phyloP scores from a whole-genome alignment of 176 grass and related monocot genomes.

The Chrysopogon serrulatus region DNA sequence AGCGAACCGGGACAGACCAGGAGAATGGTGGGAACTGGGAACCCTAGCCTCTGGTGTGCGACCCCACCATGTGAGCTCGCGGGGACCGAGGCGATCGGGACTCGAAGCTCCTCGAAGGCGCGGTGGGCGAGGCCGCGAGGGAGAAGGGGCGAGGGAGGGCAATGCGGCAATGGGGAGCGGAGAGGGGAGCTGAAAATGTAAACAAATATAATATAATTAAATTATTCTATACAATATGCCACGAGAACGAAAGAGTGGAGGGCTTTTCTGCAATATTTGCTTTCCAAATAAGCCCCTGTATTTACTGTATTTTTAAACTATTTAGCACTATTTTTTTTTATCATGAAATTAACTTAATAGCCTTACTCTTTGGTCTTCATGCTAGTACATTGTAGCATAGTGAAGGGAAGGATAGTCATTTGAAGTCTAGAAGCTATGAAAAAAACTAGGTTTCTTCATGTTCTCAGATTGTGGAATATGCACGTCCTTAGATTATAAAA shows the following conservation, averaged over 20 bases:
- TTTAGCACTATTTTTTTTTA: not conserved
- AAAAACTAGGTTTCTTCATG: too few relatives aligned
- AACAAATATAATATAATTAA: constrained; percentile 1
- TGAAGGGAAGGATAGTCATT: too few relatives aligned
- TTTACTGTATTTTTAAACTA: not conserved
- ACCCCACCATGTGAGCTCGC: constrained; percentile 33
- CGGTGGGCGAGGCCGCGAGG: constrained; percentile 4
- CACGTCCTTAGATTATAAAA: too few relatives aligned
- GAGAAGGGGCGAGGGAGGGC: not conserved
- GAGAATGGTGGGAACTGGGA: constrained; percentile 6
- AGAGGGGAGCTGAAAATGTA: constrained; percentile 9
- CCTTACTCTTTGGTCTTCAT: too few relatives aligned
- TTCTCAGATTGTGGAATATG: too few relatives aligned
- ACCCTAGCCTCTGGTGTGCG: constrained; percentile 23
- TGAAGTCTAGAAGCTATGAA: too few relatives aligned
- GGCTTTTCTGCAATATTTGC: constrained; percentile 14
- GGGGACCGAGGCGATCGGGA: constrained; percentile 29
- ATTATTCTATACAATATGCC: constrained; percentile 55
- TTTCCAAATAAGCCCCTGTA: not conserved
- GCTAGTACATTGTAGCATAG: too few relatives aligned
- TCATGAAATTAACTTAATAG: not conserved
- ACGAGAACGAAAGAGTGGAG: constrained; percentile 16
- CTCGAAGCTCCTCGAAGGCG: constrained; percentile 36
- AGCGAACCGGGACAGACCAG: not conserved
- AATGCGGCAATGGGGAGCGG: constrained; percentile 18